Percentiles rank a stretch among this genome's conserved stretches.
phyloP scores from a whole-genome alignment of 2,329 filamentous ascomycete genomes.

The Clarireedia homoeocarpa region DNA sequence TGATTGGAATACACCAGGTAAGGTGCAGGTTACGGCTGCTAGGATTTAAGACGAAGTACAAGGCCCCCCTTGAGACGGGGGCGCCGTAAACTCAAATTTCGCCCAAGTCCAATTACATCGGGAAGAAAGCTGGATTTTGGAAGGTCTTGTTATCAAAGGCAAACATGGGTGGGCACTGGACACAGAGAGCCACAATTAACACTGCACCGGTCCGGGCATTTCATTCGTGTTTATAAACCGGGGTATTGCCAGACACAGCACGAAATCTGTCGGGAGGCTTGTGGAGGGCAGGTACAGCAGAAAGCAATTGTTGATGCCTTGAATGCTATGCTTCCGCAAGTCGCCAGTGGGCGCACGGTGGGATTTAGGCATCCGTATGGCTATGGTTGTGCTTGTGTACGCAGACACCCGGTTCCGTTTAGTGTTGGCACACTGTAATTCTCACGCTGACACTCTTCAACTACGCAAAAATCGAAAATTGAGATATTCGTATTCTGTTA shows the following conservation, averaged over 20 bases:
- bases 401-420: too few relatives aligned
- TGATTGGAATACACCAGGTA: not conserved
- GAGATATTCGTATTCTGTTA: not conserved
- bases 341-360: not conserved
- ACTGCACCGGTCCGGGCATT: not conserved
- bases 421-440: too few relatives aligned
- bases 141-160: not conserved
- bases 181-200: not conserved
- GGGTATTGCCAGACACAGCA: not conserved
- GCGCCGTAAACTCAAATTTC: not conserved
- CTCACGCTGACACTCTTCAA: not conserved
- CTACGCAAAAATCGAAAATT: not conserved
- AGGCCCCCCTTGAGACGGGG: not conserved
- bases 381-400: not conserved
- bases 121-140: not conserved
- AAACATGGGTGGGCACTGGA: not conserved
- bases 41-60: not conserved
- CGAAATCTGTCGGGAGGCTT: not conserved
- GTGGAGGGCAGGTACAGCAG: not conserved
- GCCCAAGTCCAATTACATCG: not conserved
- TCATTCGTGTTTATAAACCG: not conserved
- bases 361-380: conserved; percentile 3
- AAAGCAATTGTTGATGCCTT: conserved; percentile 7
- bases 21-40: not conserved
- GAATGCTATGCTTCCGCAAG: not conserved